Evolutionary conservation across 2,329 filamentous ascomycete genomes (phyloP), one percentile per base, ranked within the genome.

Genomic region (Claviceps digitariae): DNA sequence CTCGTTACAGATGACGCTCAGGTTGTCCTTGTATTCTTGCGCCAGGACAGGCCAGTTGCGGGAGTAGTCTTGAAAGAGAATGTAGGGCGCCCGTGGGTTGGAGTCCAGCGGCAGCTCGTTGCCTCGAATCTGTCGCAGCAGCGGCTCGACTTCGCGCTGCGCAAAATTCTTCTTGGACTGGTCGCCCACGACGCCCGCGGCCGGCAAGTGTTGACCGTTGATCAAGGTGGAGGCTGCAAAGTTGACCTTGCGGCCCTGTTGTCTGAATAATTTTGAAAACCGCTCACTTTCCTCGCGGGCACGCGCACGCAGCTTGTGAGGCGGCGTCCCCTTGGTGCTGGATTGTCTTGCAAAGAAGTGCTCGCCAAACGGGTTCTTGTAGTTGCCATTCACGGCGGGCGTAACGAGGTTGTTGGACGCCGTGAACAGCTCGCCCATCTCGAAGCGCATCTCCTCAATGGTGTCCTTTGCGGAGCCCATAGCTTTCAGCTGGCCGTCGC

Each of bases 281-380:
- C 72, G 65, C 54, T 77, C 75, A 48, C 74, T 77, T 59, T 77
- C 74, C 55, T 77, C 74, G 4, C 73, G 69, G 7, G 74, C 73
- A 2, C 75, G 72, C 3, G 74, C 75, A 7, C 74, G 71, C 7
- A 77, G 66, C 58, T 77, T 76, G 53, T 76, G 74, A 0, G 74
- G 69, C 0, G 74, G 75, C 0, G 74, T 77, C 25, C 74, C 75
- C 54, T 72, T 72, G 13, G 74, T 71, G 45, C 69, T 72, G 2
- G 73, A 74, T 12, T 74, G 73, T 9, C 73, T 67, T 7, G 74
- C 68, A 60, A 77, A 77, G 65, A 77, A 77, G 52, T 66, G 69
- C 59, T 75, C 74, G 54, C 72, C 72, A 17, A 75, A 73, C 0
- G 74, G 74, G 55, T 77, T 77, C 67, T 77, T 77, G 69, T 77